These are phyloP conservation scores for Chytridium lagenaria DNA, from an alignment of 371 early-diverging fungal species.

Conservation along the genomic window DNA sequence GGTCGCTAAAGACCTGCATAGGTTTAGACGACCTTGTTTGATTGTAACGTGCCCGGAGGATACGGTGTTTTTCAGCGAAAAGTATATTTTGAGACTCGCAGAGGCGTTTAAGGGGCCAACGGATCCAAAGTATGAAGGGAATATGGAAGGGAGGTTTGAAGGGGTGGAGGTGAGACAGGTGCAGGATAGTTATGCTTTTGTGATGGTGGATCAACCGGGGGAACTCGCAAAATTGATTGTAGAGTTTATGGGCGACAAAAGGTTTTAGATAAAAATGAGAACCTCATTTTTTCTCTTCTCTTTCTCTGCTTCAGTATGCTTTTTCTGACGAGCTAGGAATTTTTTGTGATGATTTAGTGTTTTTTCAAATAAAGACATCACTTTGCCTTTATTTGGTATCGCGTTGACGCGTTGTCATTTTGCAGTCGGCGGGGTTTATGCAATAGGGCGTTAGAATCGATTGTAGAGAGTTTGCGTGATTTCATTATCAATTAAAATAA, in stretches of 20 bases:
- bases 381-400: too few species aligned
- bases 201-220: constrained; percentile 12
- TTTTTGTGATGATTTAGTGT: too few species aligned
- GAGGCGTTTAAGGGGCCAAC: not conserved
- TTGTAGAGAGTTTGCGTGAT: too few species aligned
- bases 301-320: too few species aligned
- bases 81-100: constrained; percentile 3
- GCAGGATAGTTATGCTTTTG: constrained; percentile 8
- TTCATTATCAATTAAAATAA: too few species aligned
- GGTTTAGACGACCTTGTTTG: not conserved
- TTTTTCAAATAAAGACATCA: too few species aligned
- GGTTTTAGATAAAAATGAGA: too few species aligned
- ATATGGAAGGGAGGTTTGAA: not conserved
- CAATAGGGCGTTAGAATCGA: too few species aligned
- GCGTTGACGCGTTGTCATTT: too few species aligned
- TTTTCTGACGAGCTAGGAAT: too few species aligned
- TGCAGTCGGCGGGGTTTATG: too few species aligned
- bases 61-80: not conserved
- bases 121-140: not conserved
- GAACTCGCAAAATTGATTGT: not conserved
- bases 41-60: constrained; percentile 1
- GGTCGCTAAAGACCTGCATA: constrained; percentile 1
- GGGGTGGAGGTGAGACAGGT: not conserved
- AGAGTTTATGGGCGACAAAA: constrained; percentile 12
- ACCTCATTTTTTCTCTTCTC: too few species aligned